Evolutionary conservation across 208 protist genomes (phyloP), one percentile per base, ranked within the genome.

Genomic region (Perkinsela sp.): DNA sequence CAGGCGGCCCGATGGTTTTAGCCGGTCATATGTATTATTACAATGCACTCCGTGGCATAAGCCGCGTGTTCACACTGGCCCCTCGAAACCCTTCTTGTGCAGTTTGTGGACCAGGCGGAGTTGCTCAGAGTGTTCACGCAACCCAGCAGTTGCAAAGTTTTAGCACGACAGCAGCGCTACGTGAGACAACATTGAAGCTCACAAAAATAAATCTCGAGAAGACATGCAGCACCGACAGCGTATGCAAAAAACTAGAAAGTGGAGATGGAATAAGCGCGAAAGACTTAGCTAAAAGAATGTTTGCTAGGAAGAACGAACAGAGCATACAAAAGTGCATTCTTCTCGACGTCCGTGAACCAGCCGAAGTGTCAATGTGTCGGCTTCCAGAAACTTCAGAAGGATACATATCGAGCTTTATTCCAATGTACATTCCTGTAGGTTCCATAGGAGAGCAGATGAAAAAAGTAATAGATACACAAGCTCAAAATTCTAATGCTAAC

Each of bases 21-120:
- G 71, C 71, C 1, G 83, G 86, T 0, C 78, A 83, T 30, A 74
- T 95, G 72, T 78, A 93, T n/a, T 13, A 92, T 28, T 91, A 93
- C 69, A 80, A 93, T 69, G 89, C 83, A 0, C 78, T 87, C 0
- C 78, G 76, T 30, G 77, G 80, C 48, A 77, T 77, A 1, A 74
- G 77, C 16, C 77, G 82, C 6, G 81, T 88, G 68, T 85, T 93
- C 31, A 70, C 74, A 67, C 75, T 93, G 40, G 82, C 87, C 1
- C 68, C 57, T 1, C 68, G 78, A 32, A 75, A 82, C 68, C 67
- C 66, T 0, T 1, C 75, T 31, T 95, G 90, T 70, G 22, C 32
- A 15, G 81, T 85, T 0, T 95, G 90, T 77, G 75, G 75, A 31
- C 2, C 22, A n/a, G 40, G 40, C 2, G 71, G 67, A 15, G 0